Base-by-base conservation (phyloP, 2,329 filamentous ascomycete species). In the Verticillium zaregamsianum region DNA sequence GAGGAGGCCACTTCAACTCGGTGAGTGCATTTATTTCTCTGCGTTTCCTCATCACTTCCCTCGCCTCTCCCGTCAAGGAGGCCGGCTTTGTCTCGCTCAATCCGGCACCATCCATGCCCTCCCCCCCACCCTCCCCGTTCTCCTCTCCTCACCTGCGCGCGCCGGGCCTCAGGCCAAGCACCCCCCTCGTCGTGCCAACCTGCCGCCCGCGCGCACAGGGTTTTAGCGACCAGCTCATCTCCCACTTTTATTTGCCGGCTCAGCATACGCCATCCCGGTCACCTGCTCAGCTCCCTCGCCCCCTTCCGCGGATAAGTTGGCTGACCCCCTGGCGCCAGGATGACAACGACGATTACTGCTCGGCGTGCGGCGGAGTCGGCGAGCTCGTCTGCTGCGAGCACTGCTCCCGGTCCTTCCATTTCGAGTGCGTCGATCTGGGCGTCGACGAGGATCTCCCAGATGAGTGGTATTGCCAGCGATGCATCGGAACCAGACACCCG, bases 371-470 rank as follows among this genome's bases (percentile, higher is more conserved):
- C 70, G 90, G 90, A 66, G 90, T 87, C 67, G 94, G 94, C 62
- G 87, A 92, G 68, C 85, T 99, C 65, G 84, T 98, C 66, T 97
- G 93, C 77, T 99, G 95, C 76, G 95, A 98, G 78, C 91, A 90
- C 65, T 99, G 95, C 77, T 86, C 89, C 64, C 87, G 92, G 67
- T 92, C 93, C 6, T 97, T 96, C 76, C 95, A 98, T 76, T 92
- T 95, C 73, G 83, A 86, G 63, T 98, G 95, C 74, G 86, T 95
- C 67, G 90, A 96, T 74, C 93, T 94, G 64, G 90, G 92, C 45
- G 80, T 92, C 67, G 82, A 87, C 61, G 83, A 86, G 58, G 80
- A 82, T 60, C 80, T 89, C 62, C 88, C 89, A 12, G 87, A 91
- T 62, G 90, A 92, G 69, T 98, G 93, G 91, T 95, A 85, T 74